Conservation (phyloP, 306 rosid species). For the Trifolium pratense region DNA sequence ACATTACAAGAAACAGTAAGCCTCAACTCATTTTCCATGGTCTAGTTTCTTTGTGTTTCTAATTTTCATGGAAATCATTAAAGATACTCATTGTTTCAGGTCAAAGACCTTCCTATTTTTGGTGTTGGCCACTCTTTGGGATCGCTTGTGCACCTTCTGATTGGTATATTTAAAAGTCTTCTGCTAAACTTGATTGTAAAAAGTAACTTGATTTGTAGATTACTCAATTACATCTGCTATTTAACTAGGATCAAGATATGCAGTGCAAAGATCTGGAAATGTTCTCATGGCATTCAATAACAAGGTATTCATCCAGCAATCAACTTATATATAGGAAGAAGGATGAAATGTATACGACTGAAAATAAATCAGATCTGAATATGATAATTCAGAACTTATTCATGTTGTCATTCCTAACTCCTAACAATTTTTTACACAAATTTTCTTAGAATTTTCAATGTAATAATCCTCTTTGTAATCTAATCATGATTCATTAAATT, state of each 20-base stretch:
- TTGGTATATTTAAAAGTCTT: conserved; percentile 64
- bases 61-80: conserved; percentile 22
- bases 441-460: conserved; percentile 12
- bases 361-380: neutral
- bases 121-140: conserved; percentile 99
- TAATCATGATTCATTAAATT: conserved; percentile 32
- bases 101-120: conserved; percentile 87
- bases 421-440: neutral
- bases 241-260: conserved; percentile 94
- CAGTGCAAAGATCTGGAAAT: conserved; percentile 94
- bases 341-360: neutral
- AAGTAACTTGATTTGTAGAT: conserved; percentile 39
- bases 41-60: conserved; percentile 31
- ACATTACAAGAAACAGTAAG: conserved; percentile 68
- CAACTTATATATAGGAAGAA: neutral
- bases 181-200: conserved; percentile 36
- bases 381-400: neutral
- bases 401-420: neutral
- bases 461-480: neutral
- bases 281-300: conserved; percentile 94
- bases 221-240: conserved; percentile 44
- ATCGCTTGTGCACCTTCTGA: conserved; percentile 92
- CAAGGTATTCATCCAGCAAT: conserved; percentile 58
- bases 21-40: conserved; percentile 34
- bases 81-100: conserved; percentile 58